Percentiles rank a stretch among this genome's conserved stretches.
These are phyloP conservation scores for Aspergillus hancockii DNA, from an alignment of 495 filamentous ascomycete species.

Conservation along the genomic window DNA sequence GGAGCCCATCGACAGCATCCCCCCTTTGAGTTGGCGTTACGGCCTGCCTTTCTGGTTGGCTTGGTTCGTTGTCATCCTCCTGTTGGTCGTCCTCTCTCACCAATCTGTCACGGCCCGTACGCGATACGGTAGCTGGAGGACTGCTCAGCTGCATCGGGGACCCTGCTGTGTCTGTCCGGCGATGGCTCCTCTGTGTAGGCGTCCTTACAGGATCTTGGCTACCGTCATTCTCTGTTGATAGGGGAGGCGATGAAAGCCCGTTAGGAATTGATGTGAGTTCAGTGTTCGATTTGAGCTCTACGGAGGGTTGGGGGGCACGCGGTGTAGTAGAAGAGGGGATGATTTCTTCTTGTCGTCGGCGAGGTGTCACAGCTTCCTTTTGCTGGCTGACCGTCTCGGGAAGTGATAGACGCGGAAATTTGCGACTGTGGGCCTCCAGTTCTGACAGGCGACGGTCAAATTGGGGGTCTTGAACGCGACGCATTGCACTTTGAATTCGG, in stretches of 20 bases:
- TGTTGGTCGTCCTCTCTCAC: slow-evolving; percentile 13
- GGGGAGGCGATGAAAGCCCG: slow-evolving; percentile 19
- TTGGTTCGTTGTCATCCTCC: slow-evolving; percentile 11
- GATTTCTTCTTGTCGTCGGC: slow-evolving; percentile 23
- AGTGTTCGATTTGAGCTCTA: slow-evolving; percentile 24
- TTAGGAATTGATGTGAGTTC: slow-evolving; percentile 15
- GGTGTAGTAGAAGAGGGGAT: not conserved
- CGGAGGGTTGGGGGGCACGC: slow-evolving; percentile 19
- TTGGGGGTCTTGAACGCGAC: slow-evolving; percentile 40
- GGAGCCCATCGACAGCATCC: slow-evolving; percentile 43
- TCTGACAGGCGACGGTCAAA: slow-evolving; percentile 49
- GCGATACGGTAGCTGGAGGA: slow-evolving; percentile 34
- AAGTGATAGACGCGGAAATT: slow-evolving; percentile 36
- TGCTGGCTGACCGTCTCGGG: slow-evolving; percentile 24
- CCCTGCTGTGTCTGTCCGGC: slow-evolving; percentile 13
- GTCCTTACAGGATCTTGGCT: slow-evolving; percentile 28
- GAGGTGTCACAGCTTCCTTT: slow-evolving; percentile 15
- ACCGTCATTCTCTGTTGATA: slow-evolving; percentile 12
- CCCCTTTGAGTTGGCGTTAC: slow-evolving; percentile 36
- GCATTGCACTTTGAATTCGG: slow-evolving; percentile 48
- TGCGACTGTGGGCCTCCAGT: slow-evolving; percentile 46
- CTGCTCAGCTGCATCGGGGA: slow-evolving; percentile 44
- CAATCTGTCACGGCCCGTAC: slow-evolving; percentile 11
- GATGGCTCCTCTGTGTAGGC: slow-evolving; percentile 27
- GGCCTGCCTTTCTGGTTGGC: not conserved